These are phyloP conservation scores for Suillus decipiens DNA, from an alignment of 768 basidiomycete genomes.

Conservation along the genomic window DNA sequence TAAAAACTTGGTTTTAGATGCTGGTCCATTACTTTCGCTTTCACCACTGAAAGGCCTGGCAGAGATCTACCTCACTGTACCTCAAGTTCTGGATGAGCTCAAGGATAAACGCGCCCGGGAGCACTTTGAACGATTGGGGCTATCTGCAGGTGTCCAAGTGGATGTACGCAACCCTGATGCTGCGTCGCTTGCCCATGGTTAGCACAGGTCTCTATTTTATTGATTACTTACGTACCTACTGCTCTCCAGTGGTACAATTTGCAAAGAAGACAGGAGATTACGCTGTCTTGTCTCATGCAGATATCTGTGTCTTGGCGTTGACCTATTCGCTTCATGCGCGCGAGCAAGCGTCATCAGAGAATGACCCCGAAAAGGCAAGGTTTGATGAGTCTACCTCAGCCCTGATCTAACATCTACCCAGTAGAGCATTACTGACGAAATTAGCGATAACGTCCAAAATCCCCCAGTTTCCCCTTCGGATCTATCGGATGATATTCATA, in stretches of 20 bases:
- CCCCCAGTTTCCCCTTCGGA: constrained; percentile 16
- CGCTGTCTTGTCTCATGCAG: constrained; percentile 85
- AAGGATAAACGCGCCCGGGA: constrained; percentile 86
- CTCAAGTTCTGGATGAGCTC: constrained; percentile 87
- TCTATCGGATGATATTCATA: constrained; percentile 9
- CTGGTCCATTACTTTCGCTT: constrained; percentile 87
- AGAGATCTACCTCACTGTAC: constrained; percentile 81
- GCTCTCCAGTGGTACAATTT: constrained; percentile 72
- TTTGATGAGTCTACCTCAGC: not conserved
- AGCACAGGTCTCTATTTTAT: constrained; percentile 18
- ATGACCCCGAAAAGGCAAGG: constrained; percentile 32
- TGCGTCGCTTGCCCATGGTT: constrained; percentile 65
- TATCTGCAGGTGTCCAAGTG: constrained; percentile 76
- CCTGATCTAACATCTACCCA: not conserved
- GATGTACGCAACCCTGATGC: constrained; percentile 71
- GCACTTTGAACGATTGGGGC: constrained; percentile 77
- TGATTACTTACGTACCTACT: constrained; percentile 12
- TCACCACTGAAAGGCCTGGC: constrained; percentile 90
- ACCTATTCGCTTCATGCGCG: constrained; percentile 75
- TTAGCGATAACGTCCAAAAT: not conserved
- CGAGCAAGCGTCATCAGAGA: constrained; percentile 34
- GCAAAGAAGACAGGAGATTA: constrained; percentile 98
- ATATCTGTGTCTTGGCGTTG: constrained; percentile 88
- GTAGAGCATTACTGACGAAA: not conserved
- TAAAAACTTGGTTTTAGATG: constrained; percentile 87